Percentiles rank a stretch among this genome's conserved stretches.
Evolutionary conservation across 2,329 filamentous ascomycete species (phyloP).

Genomic region (Elsinoe necatrix): DNA sequence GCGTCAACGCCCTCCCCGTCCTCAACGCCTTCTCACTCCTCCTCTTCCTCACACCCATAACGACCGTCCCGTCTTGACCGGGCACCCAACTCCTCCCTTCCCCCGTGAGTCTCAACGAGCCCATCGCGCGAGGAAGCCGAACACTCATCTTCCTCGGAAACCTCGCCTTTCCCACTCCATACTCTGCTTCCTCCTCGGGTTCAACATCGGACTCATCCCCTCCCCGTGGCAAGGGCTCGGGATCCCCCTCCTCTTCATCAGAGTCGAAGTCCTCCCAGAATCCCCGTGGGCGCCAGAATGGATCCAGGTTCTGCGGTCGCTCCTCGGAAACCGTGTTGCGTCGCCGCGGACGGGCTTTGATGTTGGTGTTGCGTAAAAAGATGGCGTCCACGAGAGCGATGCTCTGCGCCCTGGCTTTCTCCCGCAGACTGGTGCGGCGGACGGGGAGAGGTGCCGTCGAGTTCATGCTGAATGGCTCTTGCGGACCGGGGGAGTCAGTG

Average conservation of each 20-base stretch:
- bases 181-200: constrained; percentile 18
- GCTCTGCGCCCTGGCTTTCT: constrained; percentile 39
- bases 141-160: constrained; percentile 27
- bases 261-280: constrained; percentile 52
- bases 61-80: constrained; percentile 10
- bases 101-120: constrained; percentile 26
- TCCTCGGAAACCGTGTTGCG: constrained; percentile 16
- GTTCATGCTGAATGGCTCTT: constrained; percentile 14
- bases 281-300: constrained; percentile 55
- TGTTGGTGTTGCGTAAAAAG: not conserved
- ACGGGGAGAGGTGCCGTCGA: constrained; percentile 20
- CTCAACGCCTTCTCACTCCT: constrained; percentile 13
- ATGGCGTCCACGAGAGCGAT: constrained; percentile 32
- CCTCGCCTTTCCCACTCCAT: constrained; percentile 14
- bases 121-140: constrained; percentile 32
- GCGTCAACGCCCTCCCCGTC: constrained; percentile 9
- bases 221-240: constrained; percentile 32
- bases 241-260: constrained; percentile 29
- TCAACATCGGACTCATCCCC: constrained; percentile 39
- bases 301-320: constrained; percentile 43
- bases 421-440: constrained; percentile 34
- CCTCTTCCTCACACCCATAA: constrained; percentile 13
- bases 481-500: not conserved
- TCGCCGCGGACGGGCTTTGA: constrained; percentile 22
- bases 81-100: constrained; percentile 20